Base-by-base conservation (phyloP, 495 filamentous ascomycete genomes). In the Barbatosphaeria neglecta region DNA sequence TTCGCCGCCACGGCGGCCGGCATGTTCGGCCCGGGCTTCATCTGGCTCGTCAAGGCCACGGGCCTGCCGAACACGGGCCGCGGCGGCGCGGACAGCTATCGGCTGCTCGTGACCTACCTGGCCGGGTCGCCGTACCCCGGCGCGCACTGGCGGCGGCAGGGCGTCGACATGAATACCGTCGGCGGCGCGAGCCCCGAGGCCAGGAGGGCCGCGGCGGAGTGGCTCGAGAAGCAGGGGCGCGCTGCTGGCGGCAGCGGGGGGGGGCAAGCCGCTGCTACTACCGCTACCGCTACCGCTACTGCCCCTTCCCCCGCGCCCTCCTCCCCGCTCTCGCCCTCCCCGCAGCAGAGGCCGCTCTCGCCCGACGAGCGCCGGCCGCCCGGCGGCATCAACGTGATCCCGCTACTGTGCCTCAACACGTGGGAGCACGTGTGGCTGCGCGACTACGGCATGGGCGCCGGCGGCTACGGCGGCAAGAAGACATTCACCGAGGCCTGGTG, bases 11-110 rank as follows among this genome's bases (percentile, higher is more conserved):
- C 87, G 6, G 92, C 93, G 46, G 69, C 76, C 50, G 74, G 79
- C 64, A 95, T 97, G 89, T 98, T 98, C 70, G 93, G 93, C 39
- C 88, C 89, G 1, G 92, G 83, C 45, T 97, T 90, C 70, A 87
- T 97, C 53, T 98, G 92, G 92, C 82, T 98, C 42, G 84, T 94
- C 49, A 71, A 78, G 52, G 56, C 50, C 41, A 62, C 61, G 6
- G 54, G 57, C 24, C 49, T 35, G 9, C 31, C 31, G 13, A 35
- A 35, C 31, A 15, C 43, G 10, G 16, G 16, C 37, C 37, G 9
- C 18, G 54, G 48, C 23, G 48, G 60, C 10, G 51, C 56, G 28
- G 54, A 50, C 44, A 61, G 75, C 45, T 68, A 90, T 63, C 77
- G 81, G 56, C 83, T 96, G 55, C 75, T 98, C 48, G 73, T 77